Evolutionary conservation across 169 alveolate species (phyloP).

Genomic region (Plasmodium malariae): DNA sequence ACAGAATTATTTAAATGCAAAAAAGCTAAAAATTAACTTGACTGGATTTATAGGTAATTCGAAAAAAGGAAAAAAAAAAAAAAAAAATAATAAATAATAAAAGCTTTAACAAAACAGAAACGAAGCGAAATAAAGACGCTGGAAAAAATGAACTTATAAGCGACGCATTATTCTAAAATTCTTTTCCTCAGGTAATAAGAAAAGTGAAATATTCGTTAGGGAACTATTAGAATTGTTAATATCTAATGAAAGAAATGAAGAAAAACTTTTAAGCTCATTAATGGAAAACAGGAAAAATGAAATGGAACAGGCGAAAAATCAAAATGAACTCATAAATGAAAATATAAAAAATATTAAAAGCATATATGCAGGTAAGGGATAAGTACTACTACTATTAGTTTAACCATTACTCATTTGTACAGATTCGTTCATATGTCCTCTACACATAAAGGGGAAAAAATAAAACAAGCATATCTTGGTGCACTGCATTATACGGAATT

Average conservation of each 20-base stretch:
- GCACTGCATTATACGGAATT: no score
- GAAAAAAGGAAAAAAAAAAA: not conserved
- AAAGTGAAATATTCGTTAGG: constrained; percentile 38
- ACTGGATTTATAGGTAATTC: constrained; percentile 57
- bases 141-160: not conserved
- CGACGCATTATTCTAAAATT: not conserved
- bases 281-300: constrained; percentile 44
- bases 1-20: constrained; percentile 20
- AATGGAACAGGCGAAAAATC: constrained; percentile 24
- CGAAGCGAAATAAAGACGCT: not conserved
- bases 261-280: not conserved
- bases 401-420: no score
- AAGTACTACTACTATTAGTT: no score
- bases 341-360: constrained; percentile 18
- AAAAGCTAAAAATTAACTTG: constrained; percentile 49
- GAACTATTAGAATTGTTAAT: constrained; percentile 46
- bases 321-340: constrained; percentile 25
- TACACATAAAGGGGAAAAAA: no score
- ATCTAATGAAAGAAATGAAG: constrained; percentile 36
- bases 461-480: no score
- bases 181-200: constrained; percentile 27
- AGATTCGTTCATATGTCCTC: no score
- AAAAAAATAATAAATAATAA: not conserved
- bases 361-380: constrained; percentile 18
- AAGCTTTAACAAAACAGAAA: no score